Conservation (phyloP, 2,329 filamentous ascomycete genomes). For the Colletotrichum chrysophilum region DNA sequence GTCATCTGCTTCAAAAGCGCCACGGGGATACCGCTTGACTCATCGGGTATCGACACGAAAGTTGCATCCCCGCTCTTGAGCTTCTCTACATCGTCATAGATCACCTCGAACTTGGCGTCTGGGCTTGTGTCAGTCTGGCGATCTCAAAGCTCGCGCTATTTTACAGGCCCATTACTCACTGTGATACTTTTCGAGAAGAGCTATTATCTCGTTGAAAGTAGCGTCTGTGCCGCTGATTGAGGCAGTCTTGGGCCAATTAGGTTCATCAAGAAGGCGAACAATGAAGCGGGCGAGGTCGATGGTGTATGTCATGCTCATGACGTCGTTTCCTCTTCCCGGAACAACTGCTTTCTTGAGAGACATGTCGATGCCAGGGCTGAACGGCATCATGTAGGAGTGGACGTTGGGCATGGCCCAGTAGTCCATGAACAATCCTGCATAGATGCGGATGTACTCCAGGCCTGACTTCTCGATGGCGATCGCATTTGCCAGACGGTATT, state of each 20-base stretch:
- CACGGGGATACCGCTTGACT: not conserved
- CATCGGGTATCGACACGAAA: not conserved
- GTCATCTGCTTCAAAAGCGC: not conserved
- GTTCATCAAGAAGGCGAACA: slow-evolving; percentile 34
- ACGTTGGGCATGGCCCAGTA: slow-evolving; percentile 30
- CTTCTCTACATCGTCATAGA: not conserved
- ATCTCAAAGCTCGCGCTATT: not conserved
- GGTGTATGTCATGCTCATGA: not conserved
- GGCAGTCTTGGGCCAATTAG: not conserved
- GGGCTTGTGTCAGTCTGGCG: not conserved
- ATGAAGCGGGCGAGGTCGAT: slow-evolving; percentile 33
- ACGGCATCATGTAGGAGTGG: slow-evolving; percentile 12
- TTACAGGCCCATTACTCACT: not conserved
- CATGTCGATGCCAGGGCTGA: not conserved
- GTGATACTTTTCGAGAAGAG: not conserved
- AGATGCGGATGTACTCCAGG: slow-evolving; percentile 21
- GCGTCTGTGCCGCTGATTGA: not conserved
- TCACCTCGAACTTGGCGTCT: not conserved
- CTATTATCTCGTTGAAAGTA: not conserved
- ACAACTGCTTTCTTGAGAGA: not conserved
- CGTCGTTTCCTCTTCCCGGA: slow-evolving; percentile 3
- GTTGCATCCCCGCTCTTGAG: not conserved
- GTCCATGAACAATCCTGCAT: slow-evolving; percentile 29
- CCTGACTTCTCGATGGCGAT: not conserved
- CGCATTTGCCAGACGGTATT: not conserved